These are phyloP conservation scores for Ogataea methanolica DNA, from an alignment of 805 yeast species.

Conservation along the genomic window DNA sequence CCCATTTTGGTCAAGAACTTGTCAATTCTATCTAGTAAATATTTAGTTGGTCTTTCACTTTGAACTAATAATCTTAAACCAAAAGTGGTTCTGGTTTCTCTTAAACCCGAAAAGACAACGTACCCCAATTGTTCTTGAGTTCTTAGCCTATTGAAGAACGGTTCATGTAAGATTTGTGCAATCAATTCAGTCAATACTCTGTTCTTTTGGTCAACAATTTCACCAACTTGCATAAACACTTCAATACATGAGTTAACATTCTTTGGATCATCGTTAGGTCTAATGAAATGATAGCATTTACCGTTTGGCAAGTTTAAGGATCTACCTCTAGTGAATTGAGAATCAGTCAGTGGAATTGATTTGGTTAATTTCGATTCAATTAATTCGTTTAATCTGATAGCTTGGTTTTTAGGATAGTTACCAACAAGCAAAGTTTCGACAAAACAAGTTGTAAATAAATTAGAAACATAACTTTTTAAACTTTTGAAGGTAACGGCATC, in stretches of 20 bases:
- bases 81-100: constrained; percentile 64
- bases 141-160: constrained; percentile 83
- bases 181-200: constrained; percentile 58
- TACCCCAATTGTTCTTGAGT: constrained; percentile 95
- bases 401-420: constrained; percentile 54
- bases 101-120: constrained; percentile 77
- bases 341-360: constrained; percentile 35
- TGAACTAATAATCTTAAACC: constrained; percentile 77
- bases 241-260: constrained; percentile 85
- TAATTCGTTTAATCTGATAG: constrained; percentile 42
- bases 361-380: constrained; percentile 34
- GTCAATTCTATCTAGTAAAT: constrained; percentile 72
- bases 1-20: constrained; percentile 50
- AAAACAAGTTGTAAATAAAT: constrained; percentile 55
- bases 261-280: constrained; percentile 52
- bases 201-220: constrained; percentile 36
- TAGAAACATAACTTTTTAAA: constrained; percentile 38
- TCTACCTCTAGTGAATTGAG: constrained; percentile 41
- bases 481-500: constrained; percentile 44
- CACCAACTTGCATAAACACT: constrained; percentile 65
- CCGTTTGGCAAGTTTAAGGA: constrained; percentile 38
- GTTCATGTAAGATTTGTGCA: constrained; percentile 74
- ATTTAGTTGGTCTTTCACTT: constrained; percentile 72
- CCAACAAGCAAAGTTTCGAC: constrained; percentile 77
- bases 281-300: constrained; percentile 42